These are phyloP conservation scores for Inga oerstediana DNA, from an alignment of 306 rosid genomes.

Conservation along the genomic window DNA sequence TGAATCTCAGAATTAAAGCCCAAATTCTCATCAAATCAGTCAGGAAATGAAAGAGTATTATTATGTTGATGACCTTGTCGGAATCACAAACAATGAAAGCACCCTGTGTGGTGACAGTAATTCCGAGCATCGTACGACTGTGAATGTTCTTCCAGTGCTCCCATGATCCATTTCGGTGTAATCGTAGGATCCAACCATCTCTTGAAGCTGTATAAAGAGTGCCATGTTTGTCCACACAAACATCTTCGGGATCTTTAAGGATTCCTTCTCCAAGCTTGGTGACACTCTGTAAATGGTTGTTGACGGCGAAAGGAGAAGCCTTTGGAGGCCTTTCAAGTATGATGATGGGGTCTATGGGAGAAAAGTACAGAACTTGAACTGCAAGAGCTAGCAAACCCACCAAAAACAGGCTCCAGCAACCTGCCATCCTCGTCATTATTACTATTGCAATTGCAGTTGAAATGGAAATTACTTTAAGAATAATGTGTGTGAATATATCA, in stretches of 20 bases:
- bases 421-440: too few relatives aligned
- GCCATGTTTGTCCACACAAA: neutral
- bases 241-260: neutral
- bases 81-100: conserved; percentile 48
- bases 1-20: neutral
- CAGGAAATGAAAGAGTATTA: neutral
- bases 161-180: neutral
- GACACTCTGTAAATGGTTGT: conserved; percentile 41
- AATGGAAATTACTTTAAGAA: too few relatives aligned
- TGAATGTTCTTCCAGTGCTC: conserved; percentile 8
- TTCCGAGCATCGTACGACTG: conserved; percentile 29
- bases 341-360: conserved; percentile 45
- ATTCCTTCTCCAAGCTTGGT: conserved; percentile 1
- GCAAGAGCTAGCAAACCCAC: conserved; percentile 38
- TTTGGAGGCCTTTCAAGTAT: conserved; percentile 36
- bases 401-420: conserved; percentile 24
- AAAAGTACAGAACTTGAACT: conserved; percentile 43
- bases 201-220: neutral
- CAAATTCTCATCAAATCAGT: neutral
- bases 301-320: conserved; percentile 30
- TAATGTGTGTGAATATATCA: too few relatives aligned
- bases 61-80: conserved; percentile 33
- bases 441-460: too few relatives aligned
- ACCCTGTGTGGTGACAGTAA: conserved; percentile 37
- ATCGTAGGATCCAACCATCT: neutral